A percentile compares a stretch with the other conserved stretches of the same genome.
Conservation (phyloP, 768 basidiomycete genomes). For the Cyclocybe aegerita region DNA sequence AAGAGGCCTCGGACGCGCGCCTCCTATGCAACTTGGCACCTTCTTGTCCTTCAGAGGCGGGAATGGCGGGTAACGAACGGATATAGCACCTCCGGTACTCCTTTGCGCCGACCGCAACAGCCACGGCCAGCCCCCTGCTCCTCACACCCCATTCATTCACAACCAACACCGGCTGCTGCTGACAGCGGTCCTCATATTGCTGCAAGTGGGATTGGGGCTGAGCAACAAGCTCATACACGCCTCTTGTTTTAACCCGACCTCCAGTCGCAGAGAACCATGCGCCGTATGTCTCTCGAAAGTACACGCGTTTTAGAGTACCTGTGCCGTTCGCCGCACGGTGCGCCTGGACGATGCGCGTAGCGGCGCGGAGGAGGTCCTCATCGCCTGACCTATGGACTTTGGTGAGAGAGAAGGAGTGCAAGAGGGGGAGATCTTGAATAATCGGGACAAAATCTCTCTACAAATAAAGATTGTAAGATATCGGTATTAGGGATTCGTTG, state of each 20-base stretch:
- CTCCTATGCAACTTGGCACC: too few relatives aligned
- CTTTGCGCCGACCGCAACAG: too few relatives aligned
- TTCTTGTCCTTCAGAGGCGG: too few relatives aligned
- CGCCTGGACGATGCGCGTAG: constrained; percentile 19
- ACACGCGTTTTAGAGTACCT: constrained; percentile 29
- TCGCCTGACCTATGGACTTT: constrained; percentile 35
- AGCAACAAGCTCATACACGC: constrained; percentile 20
- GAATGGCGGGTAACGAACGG: too few relatives aligned
- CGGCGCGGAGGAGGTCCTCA: constrained; percentile 30
- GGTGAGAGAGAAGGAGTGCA: constrained; percentile 33
- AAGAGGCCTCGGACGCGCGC: too few relatives aligned
- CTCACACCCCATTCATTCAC: neutral
- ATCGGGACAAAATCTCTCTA: constrained; percentile 33
- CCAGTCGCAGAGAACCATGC: constrained; percentile 34
- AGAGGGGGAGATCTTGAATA: constrained; percentile 23
- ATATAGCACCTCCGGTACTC: too few relatives aligned
- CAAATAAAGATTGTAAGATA: too few relatives aligned
- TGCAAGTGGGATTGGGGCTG: neutral
- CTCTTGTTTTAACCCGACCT: constrained; percentile 30
- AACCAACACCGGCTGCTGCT: neutral
- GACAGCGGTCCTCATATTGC: too few relatives aligned
- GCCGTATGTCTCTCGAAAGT: constrained; percentile 30
- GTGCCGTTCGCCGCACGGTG: constrained; percentile 21
- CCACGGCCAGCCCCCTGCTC: neutral
- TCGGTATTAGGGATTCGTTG: too few relatives aligned